A percentile compares a stretch with the other conserved stretches of the same genome.
Evolutionary conservation across 2,329 filamentous ascomycete genomes (phyloP).

Genomic region (Coleophoma cylindrospora): DNA sequence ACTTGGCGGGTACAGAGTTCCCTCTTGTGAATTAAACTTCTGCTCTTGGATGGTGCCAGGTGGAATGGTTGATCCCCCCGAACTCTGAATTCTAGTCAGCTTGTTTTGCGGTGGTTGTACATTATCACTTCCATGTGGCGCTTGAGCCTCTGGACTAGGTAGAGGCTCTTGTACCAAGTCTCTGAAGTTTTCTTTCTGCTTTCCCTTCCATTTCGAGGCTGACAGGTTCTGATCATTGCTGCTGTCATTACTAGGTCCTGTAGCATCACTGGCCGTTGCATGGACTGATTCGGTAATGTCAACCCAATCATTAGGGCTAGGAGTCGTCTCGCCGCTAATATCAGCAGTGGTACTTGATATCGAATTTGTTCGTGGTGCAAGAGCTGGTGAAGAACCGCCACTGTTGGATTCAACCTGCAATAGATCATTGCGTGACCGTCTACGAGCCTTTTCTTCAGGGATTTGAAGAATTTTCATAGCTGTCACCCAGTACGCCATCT

Average conservation of each 20-base stretch:
- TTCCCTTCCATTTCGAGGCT: conserved; percentile 6
- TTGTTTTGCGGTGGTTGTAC: too few relatives aligned
- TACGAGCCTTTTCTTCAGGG: conserved; percentile 9
- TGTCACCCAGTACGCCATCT: conserved; percentile 54
- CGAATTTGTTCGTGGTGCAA: too few relatives aligned
- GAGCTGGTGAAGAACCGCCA: too few relatives aligned
- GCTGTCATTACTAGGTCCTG: not conserved
- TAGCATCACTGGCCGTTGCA: not conserved
- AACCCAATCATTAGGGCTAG: conserved; percentile 20
- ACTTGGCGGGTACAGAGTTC: not conserved
- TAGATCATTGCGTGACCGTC: too few relatives aligned
- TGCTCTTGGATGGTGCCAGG: not conserved
- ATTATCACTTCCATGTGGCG: too few relatives aligned
- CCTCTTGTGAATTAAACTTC: not conserved
- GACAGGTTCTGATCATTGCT: not conserved
- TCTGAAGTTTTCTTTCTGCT: not conserved
- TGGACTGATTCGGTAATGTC: conserved; percentile 7
- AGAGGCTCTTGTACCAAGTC: too few relatives aligned
- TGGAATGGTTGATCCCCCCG: not conserved
- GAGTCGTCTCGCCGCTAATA: conserved; percentile 4
- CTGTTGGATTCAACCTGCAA: too few relatives aligned
- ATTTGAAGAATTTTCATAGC: conserved; percentile 35
- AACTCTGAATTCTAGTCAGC: not conserved
- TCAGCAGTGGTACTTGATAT: too few relatives aligned
- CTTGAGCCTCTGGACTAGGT: too few relatives aligned